Evolutionary conservation across 2,329 filamentous ascomycete genomes (phyloP), one percentile per base, ranked within the genome.

Genomic region (Cordyceps cateniannulata): DNA sequence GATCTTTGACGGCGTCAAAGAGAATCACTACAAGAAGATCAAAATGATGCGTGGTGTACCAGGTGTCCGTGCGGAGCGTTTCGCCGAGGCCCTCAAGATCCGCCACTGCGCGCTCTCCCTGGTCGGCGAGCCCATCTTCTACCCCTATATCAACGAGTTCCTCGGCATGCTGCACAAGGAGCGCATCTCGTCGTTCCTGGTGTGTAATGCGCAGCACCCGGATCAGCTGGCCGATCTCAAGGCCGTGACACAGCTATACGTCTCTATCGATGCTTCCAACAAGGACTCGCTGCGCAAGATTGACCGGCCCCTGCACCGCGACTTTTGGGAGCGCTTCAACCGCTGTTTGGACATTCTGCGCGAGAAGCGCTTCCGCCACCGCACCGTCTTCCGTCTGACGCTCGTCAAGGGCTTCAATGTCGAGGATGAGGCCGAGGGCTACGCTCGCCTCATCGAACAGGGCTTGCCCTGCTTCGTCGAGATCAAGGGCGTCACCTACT

Each of bases 381-480:
- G 93, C 59, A 98, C 95, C 6, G 95, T 98, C 4, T 98, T 96
- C 80, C 87, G 95, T 1, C 82, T 98, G 3, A 98, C 93, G 0
- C 86, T 99, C 2, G 95, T 98, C 71, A 98, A 98, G 77, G 93
- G 93, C 3, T 98, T 99, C 83, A 98, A 99, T 72, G 86, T 98
- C 65, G 93, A 96, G 25, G 93, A 96, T 67, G 95, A 97, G 74
- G 91, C 88, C 6, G 84, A 88, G 65, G 93, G 93, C 5, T 98
- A 99, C 70, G 93, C 93, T 0, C 86, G 91, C 69, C 85, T 98
- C 1, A 89, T 98, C 20, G 90, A 93, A 70, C 86, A 87, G 65
- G 93, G 89, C 0, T 80, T 96, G 24, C 93, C 93, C 0, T 93
- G 91, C 72, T 96, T 98, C 70, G 86, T 98, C 53, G 93, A 98